A percentile compares a stretch with the other conserved stretches of the same genome.
These are phyloP conservation scores for Elsinoe ampelina DNA, from an alignment of 2,329 filamentous ascomycete species.

Conservation along the genomic window DNA sequence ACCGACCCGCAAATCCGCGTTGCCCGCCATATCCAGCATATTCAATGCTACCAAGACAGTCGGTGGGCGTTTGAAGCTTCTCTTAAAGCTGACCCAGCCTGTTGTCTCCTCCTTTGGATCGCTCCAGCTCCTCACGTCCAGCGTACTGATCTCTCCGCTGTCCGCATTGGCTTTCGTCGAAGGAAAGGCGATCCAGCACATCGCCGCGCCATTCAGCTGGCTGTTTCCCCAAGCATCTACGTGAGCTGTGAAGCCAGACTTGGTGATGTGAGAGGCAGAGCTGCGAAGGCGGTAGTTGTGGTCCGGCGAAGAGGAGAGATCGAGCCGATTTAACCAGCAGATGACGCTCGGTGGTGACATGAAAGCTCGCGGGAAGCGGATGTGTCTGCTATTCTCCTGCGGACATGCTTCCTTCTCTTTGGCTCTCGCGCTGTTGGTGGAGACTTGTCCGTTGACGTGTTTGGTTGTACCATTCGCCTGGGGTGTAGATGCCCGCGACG, in stretches of 20 bases:
- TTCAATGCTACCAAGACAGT: constrained; percentile 23
- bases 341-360: constrained; percentile 20
- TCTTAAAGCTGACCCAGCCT: constrained; percentile 19
- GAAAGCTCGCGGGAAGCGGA: constrained; percentile 21
- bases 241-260: constrained; percentile 21
- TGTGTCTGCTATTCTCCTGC: constrained; percentile 18
- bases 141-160: constrained; percentile 21
- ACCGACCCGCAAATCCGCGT: constrained; percentile 22
- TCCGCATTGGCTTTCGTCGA: constrained; percentile 21
- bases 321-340: constrained; percentile 24
- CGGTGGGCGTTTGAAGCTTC: constrained; percentile 19
- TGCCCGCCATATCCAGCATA: constrained; percentile 24
- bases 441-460: not conserved
- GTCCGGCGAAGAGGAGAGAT: constrained; percentile 18
- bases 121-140: constrained; percentile 20
- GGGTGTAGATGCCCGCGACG: too few relatives aligned
- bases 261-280: constrained; percentile 19
- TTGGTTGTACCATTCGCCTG: not conserved
- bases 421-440: not conserved
- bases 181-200: constrained; percentile 26
- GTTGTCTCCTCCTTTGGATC: constrained; percentile 18
- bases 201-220: constrained; percentile 21
- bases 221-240: constrained; percentile 25
- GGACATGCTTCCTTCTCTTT: constrained; percentile 10
- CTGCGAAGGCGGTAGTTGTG: constrained; percentile 21